Conservation (phyloP, 805 yeast genomes). For the Kodamaea jinghongensis region DNA sequence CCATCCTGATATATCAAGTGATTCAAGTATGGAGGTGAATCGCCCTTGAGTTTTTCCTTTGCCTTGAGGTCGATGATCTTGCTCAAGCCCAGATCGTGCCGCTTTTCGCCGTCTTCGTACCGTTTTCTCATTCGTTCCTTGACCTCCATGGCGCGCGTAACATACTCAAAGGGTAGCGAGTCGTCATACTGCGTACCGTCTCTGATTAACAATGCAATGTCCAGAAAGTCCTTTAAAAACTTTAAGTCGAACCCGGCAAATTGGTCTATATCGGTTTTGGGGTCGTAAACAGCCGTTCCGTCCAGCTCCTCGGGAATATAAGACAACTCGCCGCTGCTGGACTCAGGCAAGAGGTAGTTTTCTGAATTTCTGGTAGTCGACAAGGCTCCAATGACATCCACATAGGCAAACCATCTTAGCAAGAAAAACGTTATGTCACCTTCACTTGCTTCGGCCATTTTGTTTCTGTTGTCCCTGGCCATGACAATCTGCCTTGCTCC, state of each 20-base stretch:
- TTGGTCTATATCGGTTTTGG: constrained; percentile 51
- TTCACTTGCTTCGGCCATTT: constrained; percentile 16
- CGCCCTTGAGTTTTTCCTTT: constrained; percentile 2
- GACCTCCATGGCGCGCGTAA: constrained; percentile 39
- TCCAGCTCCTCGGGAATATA: constrained; percentile 8
- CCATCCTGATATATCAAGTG: constrained; percentile 29
- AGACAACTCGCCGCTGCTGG: constrained; percentile 15
- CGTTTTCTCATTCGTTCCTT: constrained; percentile 20
- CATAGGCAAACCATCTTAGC: constrained; percentile 65
- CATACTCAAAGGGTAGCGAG: constrained; percentile 18
- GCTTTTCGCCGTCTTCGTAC: constrained; percentile 26
- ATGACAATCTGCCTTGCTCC: constrained; percentile 67
- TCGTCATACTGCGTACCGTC: constrained; percentile 20
- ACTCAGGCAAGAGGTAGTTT: constrained; percentile 23
- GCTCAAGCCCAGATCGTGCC: constrained; percentile 23
- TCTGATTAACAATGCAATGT: constrained; percentile 38
- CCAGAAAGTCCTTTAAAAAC: constrained; percentile 56
- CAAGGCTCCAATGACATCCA: constrained; percentile 62
- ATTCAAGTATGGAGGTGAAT: constrained; percentile 17
- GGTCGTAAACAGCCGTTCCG: constrained; percentile 12
- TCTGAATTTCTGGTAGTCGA: constrained; percentile 47
- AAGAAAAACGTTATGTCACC: constrained; percentile 52
- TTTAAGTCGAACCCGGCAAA: constrained; percentile 65
- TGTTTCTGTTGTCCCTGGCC: constrained; percentile 34
- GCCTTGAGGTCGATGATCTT: constrained; percentile 16